Evolutionary conservation across 2,329 filamentous ascomycete genomes (phyloP), one percentile per base, ranked within the genome.

Genomic region (Nannizziopsis arthrosporioides): DNA sequence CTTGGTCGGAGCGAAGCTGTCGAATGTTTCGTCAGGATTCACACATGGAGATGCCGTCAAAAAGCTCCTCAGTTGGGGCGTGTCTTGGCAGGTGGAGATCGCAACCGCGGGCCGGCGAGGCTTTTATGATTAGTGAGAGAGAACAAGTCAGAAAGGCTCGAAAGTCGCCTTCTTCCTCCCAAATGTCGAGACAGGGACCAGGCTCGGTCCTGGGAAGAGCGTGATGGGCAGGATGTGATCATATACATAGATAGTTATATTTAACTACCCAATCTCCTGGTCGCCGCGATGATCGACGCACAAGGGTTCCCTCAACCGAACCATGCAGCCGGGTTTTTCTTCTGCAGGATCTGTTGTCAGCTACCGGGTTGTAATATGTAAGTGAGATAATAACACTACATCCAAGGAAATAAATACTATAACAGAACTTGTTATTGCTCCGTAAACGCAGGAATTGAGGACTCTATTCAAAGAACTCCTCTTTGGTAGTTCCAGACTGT

Each of bases 271-370:
- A 18, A 32, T 17, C n/a, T 17, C n/a, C 8, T 12, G 44, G 31
- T n/a, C 18, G 9, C 15, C 31, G 17, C 18, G 45, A 31, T 47
- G 45, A 47, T 47, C 45, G 45, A 36, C 45, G 9, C 12, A 18
- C 45, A 41, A 36, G 45, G 45, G 32, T 47, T 42, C 36, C 36
- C 32, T 35, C 38, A 47, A 32, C 45, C 45, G 45, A 47, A 41
- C 45, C 45, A 37, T 37, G 45, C 30, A 30, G 45, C 30, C 42
- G 45, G 45, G 45, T 47, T 39, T n/a, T 35, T 22, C 17, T n/a
- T 30, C 36, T 27, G 22, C 22, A 27, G 7, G 22, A 27, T 27
- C 22, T 27, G 4, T 27, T 27, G n/a, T n/a, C n/a, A n/a, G n/a
- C n/a, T n/a, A n/a, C n/a, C n/a, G n/a, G n/a, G n/a, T n/a, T n/a